Conservation (phyloP, 495 filamentous ascomycete species). For the Xylaria castorea region DNA sequence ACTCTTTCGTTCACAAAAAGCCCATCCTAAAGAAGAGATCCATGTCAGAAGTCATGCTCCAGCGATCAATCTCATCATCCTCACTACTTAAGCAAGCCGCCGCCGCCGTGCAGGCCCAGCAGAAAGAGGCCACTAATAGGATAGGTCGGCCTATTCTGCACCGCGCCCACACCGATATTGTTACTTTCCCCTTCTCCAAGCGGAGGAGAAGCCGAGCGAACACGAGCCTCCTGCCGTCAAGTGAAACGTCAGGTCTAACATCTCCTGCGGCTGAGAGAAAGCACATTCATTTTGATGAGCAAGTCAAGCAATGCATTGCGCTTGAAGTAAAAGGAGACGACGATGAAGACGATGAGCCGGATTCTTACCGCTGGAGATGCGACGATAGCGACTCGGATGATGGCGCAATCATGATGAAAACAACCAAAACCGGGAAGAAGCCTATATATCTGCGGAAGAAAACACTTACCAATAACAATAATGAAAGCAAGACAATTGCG, state of each 20-base stretch:
- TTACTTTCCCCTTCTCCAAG: slow-evolving; percentile 63
- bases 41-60: slow-evolving; percentile 94
- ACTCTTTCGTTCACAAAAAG: slow-evolving; percentile 82
- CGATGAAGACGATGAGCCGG: slow-evolving; percentile 68
- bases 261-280: slow-evolving; percentile 74
- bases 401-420: slow-evolving; percentile 86
- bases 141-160: slow-evolving; percentile 52
- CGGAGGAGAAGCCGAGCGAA: slow-evolving; percentile 61
- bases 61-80: slow-evolving; percentile 86
- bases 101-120: slow-evolving; percentile 88
- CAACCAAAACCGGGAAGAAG: slow-evolving; percentile 51
- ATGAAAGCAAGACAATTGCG: slow-evolving; percentile 89
- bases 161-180: slow-evolving; percentile 71
- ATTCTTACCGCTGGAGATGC: slow-evolving; percentile 46
- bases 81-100: slow-evolving; percentile 93
- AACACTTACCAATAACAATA: slow-evolving; percentile 54
- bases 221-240: slow-evolving; percentile 63
- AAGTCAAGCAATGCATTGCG: slow-evolving; percentile 94
- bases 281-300: slow-evolving; percentile 96
- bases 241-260: slow-evolving; percentile 65
- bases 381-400: slow-evolving; percentile 72
- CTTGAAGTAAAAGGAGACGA: slow-evolving; percentile 81
- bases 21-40: slow-evolving; percentile 96
- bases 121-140: slow-evolving; percentile 61
- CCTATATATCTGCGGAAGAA: slow-evolving; percentile 50